Base-by-base conservation (phyloP, 1,284 basidiomycete species). In the Polyporus tsugae region DNA sequence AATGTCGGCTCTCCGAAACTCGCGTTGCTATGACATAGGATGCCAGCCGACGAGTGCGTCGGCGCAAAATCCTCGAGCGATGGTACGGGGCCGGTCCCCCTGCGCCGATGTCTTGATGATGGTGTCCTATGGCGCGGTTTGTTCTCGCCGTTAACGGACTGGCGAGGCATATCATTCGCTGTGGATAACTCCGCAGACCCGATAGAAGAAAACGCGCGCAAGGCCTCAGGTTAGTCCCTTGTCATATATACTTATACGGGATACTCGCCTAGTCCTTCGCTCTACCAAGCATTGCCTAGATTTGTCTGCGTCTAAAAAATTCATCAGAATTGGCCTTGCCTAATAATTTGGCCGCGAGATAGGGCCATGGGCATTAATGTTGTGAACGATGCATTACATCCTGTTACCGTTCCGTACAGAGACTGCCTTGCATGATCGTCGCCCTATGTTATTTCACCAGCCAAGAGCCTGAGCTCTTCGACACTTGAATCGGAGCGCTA, bases 1-100 rank as follows among this genome's bases (percentile, higher is more conserved):
- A 52, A 52, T 29, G 22, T 52, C 46, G 46, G 22, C 46, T 25
- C 46, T 52, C 46, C 46, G 22, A 52, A 25, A 52, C 46, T 52
- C 46, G 46, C 10, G 46, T 52, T 52, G 46, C 46, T 25, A 52
- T 52, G 46, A 52, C 25, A 52, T 52, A 22, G n/a, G 46, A 10
- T 22, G 22, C 46, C 25, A 52, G 22, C 46, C 46, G 46, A 52
- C 46, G 22, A 52, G 22, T 52, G 22, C n/a, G 46, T 25, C 22
- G 46, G 46, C 46, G 46, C 46, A 29, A 52, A 52, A 52, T 25
- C 46, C 46, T 52, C 46, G 46, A 25, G 22, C 22, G 10, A 52
- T 25, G 22, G 22, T 5, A 52, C 10, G 46, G 46, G 10, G 46
- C 46, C 22, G 10, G 46, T 22, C 46, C 22, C 46, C 22, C 46